Conservation (phyloP, 1,284 basidiomycete species). For the Gomphus bonarii region DNA sequence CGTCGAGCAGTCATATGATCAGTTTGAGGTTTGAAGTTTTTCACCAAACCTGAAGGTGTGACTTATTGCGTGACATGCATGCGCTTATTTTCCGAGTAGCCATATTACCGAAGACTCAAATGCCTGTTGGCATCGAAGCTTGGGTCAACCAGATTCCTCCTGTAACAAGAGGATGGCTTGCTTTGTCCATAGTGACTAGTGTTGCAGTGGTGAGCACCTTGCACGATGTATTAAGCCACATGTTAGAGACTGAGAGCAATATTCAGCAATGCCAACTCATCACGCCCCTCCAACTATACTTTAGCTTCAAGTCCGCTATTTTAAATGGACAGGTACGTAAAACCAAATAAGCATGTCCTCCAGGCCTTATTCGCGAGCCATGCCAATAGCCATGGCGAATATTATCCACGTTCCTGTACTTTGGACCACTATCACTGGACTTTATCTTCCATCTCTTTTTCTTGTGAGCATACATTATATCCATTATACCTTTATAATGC, state of each 20-base stretch:
- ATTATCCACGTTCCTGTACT: constrained; percentile 91
- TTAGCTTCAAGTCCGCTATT: constrained; percentile 79
- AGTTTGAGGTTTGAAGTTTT: too few species aligned
- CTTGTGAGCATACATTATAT: constrained; percentile 53
- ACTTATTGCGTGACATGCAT: not conserved
- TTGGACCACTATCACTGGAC: constrained; percentile 88
- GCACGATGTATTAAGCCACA: not conserved
- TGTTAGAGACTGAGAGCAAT: not conserved
- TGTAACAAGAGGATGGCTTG: constrained; percentile 77
- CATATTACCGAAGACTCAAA: constrained; percentile 19
- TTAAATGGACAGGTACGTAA: constrained; percentile 61
- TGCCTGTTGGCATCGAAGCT: constrained; percentile 73
- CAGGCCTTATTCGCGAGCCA: not conserved
- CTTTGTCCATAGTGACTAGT: constrained; percentile 67
- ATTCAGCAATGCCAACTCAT: constrained; percentile 83
- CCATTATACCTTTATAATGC: not conserved
- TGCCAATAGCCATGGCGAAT: constrained; percentile 71
- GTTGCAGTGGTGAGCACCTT: constrained; percentile 64
- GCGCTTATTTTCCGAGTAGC: not conserved
- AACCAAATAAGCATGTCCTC: not conserved
- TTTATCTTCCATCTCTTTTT: constrained; percentile 97
- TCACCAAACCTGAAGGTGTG: too few species aligned
- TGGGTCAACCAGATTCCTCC: constrained; percentile 87
- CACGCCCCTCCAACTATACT: constrained; percentile 85
- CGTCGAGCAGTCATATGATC: too few species aligned